Base-by-base conservation (phyloP, 495 filamentous ascomycete genomes). In the Talaromyces adpressus region DNA sequence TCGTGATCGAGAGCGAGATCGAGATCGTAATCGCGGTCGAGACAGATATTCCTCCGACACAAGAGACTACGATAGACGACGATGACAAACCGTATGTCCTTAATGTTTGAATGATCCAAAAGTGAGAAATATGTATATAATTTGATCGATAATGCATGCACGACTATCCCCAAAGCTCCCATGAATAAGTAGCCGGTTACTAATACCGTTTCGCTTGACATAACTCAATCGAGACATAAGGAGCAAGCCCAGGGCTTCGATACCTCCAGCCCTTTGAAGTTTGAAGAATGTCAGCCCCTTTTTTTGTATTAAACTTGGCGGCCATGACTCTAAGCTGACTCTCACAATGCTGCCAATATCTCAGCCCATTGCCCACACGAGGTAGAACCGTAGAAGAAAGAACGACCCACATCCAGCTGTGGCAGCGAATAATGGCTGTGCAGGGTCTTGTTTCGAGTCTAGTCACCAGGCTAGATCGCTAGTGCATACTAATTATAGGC, bases 1-100 rank as follows among this genome's bases (percentile, higher is more conserved):
- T n/a, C 64, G 62, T 18, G 63, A 64, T 32, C 58, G 63, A 39
- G 66, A 65, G 29, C 59, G 41, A 29, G 30, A 52, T 41, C 69
- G 68, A 6, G 68, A 75, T 56, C 70, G 72, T 39, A 69, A 72
- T 63, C 70, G 73, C 57, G 69, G 76, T 62, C 70, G 68, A 57
- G 68, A 71, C 47, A 68, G 69, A 36, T 36, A 58, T 32, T 16
- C 27, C 16, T 12, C 27, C 14, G 56, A 58, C 16, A 58, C 29
- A 58, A 58, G 56, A 36, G 56, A 58, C 16, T 58, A 58, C 56
- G 56, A 58, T 25, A 58, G 56, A 18, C 70, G 70, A 57, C 68
- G 69, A 52, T 68, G 64, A 39, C 67, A 64, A 63, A 39, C 25
- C 36, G 65, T 49, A 60, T 11, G 53, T 22, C 36, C 36, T 41